Conservation (phyloP, 2,329 filamentous ascomycete species). For the Cladophialophora yegresii region DNA sequence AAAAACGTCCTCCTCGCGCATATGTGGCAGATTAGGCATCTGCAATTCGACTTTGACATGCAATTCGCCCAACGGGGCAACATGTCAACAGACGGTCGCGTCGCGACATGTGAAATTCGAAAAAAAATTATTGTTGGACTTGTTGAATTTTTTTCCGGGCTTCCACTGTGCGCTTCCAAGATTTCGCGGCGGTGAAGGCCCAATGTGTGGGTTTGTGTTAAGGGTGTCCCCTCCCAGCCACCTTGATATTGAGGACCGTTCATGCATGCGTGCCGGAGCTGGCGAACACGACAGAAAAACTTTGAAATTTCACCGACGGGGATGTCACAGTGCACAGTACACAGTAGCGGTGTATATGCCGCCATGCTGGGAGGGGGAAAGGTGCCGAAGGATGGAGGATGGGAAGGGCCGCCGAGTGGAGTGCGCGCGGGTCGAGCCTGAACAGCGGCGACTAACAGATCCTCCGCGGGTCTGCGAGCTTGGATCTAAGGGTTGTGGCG, state of each 20-base stretch:
- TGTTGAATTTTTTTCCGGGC: constrained; percentile 11
- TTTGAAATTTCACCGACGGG: not conserved
- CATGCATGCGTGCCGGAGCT: not conserved
- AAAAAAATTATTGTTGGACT: not conserved
- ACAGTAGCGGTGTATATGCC: constrained; percentile 27
- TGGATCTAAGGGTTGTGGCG: constrained; percentile 17
- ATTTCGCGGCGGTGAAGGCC: constrained; percentile 12
- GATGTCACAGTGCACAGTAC: not conserved
- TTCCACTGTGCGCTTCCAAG: constrained; percentile 18
- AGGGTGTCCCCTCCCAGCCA: constrained; percentile 10
- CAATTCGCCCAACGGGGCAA: constrained; percentile 3
- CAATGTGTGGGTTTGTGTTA: not conserved
- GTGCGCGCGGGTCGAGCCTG: constrained; percentile 10
- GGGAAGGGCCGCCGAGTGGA: constrained; percentile 18
- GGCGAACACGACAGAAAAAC: not conserved
- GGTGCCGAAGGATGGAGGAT: constrained; percentile 18
- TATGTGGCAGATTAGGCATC: not conserved
- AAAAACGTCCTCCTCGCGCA: not conserved
- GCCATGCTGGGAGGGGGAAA: constrained; percentile 11
- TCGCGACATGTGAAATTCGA: constrained; percentile 3
- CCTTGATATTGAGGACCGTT: constrained; percentile 2
- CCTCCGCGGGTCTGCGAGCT: not conserved
- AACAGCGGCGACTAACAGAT: not conserved
- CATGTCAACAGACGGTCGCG: constrained; percentile 11
- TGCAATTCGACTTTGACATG: not conserved